Evolutionary conservation across 257 asterid species (phyloP), one percentile per base, ranked within the genome.

Genomic region (Ehretia macrophylla): DNA sequence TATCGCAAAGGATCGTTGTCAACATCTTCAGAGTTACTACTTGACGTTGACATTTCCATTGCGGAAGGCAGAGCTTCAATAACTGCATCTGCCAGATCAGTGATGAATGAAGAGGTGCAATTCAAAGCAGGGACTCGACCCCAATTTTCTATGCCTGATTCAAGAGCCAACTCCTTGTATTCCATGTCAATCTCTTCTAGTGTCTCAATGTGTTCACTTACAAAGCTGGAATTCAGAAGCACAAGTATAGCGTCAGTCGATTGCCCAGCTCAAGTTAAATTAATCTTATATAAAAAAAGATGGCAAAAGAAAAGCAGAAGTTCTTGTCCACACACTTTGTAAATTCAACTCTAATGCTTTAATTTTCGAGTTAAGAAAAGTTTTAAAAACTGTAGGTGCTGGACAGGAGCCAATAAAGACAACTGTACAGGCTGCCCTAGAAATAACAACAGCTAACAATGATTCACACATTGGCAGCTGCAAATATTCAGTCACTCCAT

Each of bases 111-210:
- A 1, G 96, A 75, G 21, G 85, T 86, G 64, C 98, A 92, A 83
- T 92, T 92, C 14, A 92, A 83, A 56, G 98, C 96, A 37, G 98
- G 98, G 49, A 91, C 98, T 8, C 98, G 95, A 11, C 98, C 98
- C 98, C 98, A 91, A 17, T 88, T 81, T 39, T 77, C 75, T 58
- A 91, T 76, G 52, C 98, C 98, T 0, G 97, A 91, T 67, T 84
- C 96, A 40, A 84, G 82, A 39, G 99, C 97, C 69, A 92, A 63
- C 35, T 92, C 83, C 72, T 38, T 81, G 85, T 92, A 92, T 80
- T 92, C 99, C 95, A 92, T 88, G 27, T 92, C 99, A 45, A 88
- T 92, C 76, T 88, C 99, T 71, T 92, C 99, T 13, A 92, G 95
- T 8, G 99, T 92, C 72, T 92, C 99, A 62, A 92, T 92, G 78